Base-by-base conservation (phyloP, 371 early-diverging fungal species). In the Dichotomocladium elegans region DNA sequence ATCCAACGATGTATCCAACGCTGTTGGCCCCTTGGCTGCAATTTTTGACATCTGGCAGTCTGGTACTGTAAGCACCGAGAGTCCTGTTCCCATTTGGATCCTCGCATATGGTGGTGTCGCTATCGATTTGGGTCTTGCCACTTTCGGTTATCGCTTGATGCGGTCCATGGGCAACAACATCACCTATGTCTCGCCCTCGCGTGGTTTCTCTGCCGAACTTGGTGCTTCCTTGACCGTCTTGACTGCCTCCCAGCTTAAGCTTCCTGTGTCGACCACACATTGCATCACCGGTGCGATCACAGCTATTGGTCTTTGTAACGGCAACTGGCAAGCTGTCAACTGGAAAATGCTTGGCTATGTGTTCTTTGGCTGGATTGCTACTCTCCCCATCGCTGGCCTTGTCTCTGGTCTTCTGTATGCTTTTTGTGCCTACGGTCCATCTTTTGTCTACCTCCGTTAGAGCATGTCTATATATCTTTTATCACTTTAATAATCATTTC, bases 1-100 rank as follows among this genome's bases (percentile, higher is more conserved):
- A 47, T 86, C 90, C 41, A 94, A 94, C 64, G 94, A 94, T 65
- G 91, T 94, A 9, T 84, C 93, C 51, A 94, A 94, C 58, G 92
- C 91, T 29, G 80, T 92, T 42, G 94, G 94, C 14, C 94, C 94
- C 2, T 58, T 92, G 24, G 53, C 70, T 25, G 55, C 68, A 30
- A 85, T 93, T 29, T 89, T 73, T 64, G 74, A 77, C 44, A 78
- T 89, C 42, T 93, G 89, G 89, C 49, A 63, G 31, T 70, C 70
- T n/a, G 91, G 73, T 27, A 29, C 29, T 4, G 72, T 85, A 12
- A 78, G 81, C 44, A 80, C 75, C 48, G 77, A 82, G 48, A 68
- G 78, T 11, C 71, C 80, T 3, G 78, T 91, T 0, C 88, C 90
- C 24, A 57, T 76, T 10, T 92, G 93, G 92, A 70, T 91, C 40